Percentiles rank a stretch among this genome's conserved stretches.
phyloP scores from a whole-genome alignment of 768 basidiomycete species.

The Rhizopogon vinicolor region DNA sequence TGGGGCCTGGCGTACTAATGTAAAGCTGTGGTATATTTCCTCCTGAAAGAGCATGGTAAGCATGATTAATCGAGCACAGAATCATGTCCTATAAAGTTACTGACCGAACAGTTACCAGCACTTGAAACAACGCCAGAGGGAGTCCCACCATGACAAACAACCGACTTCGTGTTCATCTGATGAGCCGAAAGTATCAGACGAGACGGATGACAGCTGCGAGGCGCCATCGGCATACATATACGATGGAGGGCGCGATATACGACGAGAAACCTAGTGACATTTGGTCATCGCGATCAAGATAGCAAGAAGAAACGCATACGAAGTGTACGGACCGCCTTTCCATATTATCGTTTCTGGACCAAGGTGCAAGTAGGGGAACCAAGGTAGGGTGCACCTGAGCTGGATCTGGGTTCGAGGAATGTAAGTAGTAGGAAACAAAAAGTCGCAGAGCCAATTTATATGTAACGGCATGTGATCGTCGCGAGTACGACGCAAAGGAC shows the following conservation, averaged over 20 bases:
- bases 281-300: background rate
- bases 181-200: conserved; percentile 13
- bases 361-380: background rate
- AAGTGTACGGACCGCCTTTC: conserved; percentile 1
- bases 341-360: conserved; percentile 8
- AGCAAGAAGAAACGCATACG: conserved; percentile 6
- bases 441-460: background rate
- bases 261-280: conserved; percentile 4
- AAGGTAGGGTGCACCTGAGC: background rate
- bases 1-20: too few relatives aligned
- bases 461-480: background rate
- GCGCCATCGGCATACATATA: conserved; percentile 17
- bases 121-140: conserved; percentile 18
- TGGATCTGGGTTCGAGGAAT: too few relatives aligned
- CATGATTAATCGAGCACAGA: background rate
- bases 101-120: conserved; percentile 15
- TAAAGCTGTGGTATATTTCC: background rate
- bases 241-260: conserved; percentile 6
- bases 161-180: conserved; percentile 10
- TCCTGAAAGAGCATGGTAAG: background rate
- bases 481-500: background rate
- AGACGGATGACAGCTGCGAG: conserved; percentile 19
- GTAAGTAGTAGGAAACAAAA: background rate
- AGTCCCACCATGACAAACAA: conserved; percentile 17
- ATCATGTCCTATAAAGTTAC: background rate